phyloP scores from a whole-genome alignment of 371 early-diverging fungal species.

The Mucor saturninus region DNA sequence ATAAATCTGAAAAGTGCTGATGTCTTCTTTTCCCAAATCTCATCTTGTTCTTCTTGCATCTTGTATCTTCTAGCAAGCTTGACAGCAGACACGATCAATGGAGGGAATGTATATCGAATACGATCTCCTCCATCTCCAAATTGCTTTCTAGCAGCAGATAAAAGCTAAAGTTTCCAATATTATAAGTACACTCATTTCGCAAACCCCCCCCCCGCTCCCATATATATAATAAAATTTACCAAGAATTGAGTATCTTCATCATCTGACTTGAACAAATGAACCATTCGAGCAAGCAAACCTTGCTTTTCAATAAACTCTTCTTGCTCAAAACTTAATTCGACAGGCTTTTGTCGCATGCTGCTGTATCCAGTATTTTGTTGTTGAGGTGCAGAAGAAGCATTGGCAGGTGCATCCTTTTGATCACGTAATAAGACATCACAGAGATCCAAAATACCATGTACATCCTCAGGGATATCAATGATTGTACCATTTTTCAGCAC shows the following conservation, averaged over 20 bases:
- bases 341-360: slow-evolving; percentile 12
- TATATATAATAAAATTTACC: slow-evolving; percentile 29
- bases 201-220: too few species aligned
- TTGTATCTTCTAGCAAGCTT: slow-evolving; percentile 70
- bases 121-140: slow-evolving; percentile 86
- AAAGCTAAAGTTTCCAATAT: slow-evolving; percentile 57
- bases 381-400: slow-evolving; percentile 6
- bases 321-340: slow-evolving; percentile 43
- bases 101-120: slow-evolving; percentile 86
- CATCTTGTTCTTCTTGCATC: slow-evolving; percentile 56
- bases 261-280: slow-evolving; percentile 74
- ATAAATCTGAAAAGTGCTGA: slow-evolving; percentile 73
- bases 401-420: slow-evolving; percentile 66
- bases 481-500: slow-evolving; percentile 65
- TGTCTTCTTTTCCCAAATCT: slow-evolving; percentile 69
- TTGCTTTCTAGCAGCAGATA: slow-evolving; percentile 78
- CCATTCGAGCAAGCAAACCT: slow-evolving; percentile 79
- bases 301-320: slow-evolving; percentile 78
- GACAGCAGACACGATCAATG: slow-evolving; percentile 73
- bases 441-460: slow-evolving; percentile 81
- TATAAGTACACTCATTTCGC: too few species aligned
- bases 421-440: slow-evolving; percentile 81
- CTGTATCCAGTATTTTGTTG: slow-evolving; percentile 15
- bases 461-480: slow-evolving; percentile 77
- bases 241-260: slow-evolving; percentile 72